Evolutionary conservation across 305 asterid genomes (phyloP), one percentile per base, ranked within the genome.

Genomic region (Fraxinus ornus): DNA sequence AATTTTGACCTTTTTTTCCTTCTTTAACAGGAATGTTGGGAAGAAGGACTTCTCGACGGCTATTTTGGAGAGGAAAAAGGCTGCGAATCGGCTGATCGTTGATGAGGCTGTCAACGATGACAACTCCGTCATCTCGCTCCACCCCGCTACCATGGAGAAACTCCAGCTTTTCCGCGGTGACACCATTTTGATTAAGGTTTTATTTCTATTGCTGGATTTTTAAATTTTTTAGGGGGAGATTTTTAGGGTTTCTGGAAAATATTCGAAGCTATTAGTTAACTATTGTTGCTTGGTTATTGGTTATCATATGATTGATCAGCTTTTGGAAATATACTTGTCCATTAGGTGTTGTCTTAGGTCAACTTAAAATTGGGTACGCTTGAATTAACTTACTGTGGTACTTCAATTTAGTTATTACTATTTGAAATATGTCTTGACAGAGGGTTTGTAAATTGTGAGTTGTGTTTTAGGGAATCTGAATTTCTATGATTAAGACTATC

Each of bases 71-170:
- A 75, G 88, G 83, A 87, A 89, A 82, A 89, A 89, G 80, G 76
- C 89, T 8, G 85, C 89, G 0, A 89, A 89, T 85, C 90, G 91
- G 7, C 77, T 89, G 73, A 19, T 89, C 35, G 90, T 89, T 21
- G 91, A 89, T 47, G 91, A 87, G 86, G 90, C 91, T 9, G 90
- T 89, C 81, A 84, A 87, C 85, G 91, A 89, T 44, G 91, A 87
- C 83, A 88, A 88, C 80, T 88, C 91, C 68, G 91, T 86, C 78
- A 87, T 88, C 44, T 1, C 86, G 30, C 85, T 89, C 82, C 90
- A 89, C 85, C 91, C 91, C 3, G 76, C 83, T 66, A 87, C 91
- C 78, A 85, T 89, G 91, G 91, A 89, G 68, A 89, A 85, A 88
- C 91, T 89, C 19, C 86, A 87, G 86, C 68, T 57, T 19, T 57